phyloP scores from a whole-genome alignment of 257 asterid species.

The Henckelia pumila region DNA sequence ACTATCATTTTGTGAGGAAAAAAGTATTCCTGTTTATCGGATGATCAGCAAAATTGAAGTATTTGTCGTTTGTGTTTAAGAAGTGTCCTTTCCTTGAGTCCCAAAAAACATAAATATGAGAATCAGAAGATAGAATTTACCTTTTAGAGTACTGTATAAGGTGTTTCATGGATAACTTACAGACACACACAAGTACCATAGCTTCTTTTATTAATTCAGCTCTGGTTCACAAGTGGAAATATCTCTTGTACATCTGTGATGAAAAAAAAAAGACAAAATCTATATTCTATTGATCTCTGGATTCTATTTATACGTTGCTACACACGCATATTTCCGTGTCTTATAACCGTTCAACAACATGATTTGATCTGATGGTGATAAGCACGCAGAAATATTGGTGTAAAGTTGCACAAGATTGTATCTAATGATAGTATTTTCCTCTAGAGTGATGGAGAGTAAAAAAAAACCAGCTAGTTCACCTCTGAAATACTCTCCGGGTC shows the following conservation, averaged over 20 bases:
- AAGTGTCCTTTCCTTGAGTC: neutral
- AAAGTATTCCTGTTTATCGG: neutral
- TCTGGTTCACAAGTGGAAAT: neutral
- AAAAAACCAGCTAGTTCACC: constrained; percentile 27
- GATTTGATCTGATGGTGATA: neutral
- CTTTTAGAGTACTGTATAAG: neutral
- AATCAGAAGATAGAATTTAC: neutral
- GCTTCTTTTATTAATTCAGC: constrained; percentile 16
- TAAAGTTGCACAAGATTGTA: neutral
- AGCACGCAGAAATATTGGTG: neutral
- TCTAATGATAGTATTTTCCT: neutral
- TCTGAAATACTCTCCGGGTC: constrained; percentile 46
- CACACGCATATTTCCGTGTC: neutral
- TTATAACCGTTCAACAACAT: neutral
- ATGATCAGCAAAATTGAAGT: neutral
- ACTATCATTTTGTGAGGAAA: neutral
- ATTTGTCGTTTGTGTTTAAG: neutral
- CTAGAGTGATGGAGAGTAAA: neutral
- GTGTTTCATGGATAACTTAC: constrained; percentile 3
- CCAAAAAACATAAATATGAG: no score
- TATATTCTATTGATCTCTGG: constrained; percentile 17
- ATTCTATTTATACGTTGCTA: constrained; percentile 15
- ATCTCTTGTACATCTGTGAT: constrained; percentile 32
- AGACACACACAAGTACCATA: neutral
- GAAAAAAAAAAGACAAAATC: constrained; percentile 15